phyloP scores from a whole-genome alignment of 176 grass and related monocot genomes.

The Oryza australiensis region DNA sequence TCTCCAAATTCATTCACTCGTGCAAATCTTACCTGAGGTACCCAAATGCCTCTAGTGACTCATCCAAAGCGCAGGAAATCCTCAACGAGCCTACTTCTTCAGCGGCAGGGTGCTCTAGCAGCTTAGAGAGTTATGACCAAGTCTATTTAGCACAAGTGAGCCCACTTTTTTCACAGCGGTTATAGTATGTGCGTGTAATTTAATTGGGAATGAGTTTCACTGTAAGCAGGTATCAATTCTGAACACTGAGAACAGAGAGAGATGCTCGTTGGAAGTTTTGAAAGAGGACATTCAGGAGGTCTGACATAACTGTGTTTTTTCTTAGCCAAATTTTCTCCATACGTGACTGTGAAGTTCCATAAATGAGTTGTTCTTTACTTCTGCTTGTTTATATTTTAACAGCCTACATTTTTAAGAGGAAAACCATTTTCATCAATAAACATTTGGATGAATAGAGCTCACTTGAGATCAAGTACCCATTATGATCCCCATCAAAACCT shows the following conservation, averaged over 20 bases:
- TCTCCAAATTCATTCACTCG: constrained; percentile 68
- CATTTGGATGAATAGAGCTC: constrained; percentile 94
- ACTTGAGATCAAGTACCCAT: constrained; percentile 89
- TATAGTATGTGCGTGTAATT: too few relatives aligned
- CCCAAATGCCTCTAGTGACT: constrained; percentile 28
- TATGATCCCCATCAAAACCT: constrained; percentile 98
- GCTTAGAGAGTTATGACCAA: constrained; percentile 46
- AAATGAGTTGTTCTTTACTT: constrained; percentile 20
- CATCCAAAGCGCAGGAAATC: constrained; percentile 30
- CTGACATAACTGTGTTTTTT: constrained; percentile 21
- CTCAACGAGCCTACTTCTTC: constrained; percentile 28
- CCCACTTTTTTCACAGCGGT: constrained; percentile 6
- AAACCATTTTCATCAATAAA: constrained; percentile 79
- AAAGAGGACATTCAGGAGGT: constrained; percentile 81
- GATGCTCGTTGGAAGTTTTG: constrained; percentile 51
- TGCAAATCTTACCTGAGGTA: constrained; percentile 63
- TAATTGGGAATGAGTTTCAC: constrained; percentile 14
- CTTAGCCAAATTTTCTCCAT: constrained; percentile 29
- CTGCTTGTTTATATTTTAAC: constrained; percentile 15
- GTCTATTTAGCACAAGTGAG: constrained; percentile 88
- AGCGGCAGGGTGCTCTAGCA: constrained; percentile 39
- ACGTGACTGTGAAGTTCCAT: constrained; percentile 18
- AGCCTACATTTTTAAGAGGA: constrained; percentile 71
- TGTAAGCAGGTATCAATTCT: constrained; percentile 70
- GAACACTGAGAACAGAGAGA: constrained; percentile 62